phyloP scores from a whole-genome alignment of 2,329 filamentous ascomycete genomes.

The Claviceps monticola region DNA sequence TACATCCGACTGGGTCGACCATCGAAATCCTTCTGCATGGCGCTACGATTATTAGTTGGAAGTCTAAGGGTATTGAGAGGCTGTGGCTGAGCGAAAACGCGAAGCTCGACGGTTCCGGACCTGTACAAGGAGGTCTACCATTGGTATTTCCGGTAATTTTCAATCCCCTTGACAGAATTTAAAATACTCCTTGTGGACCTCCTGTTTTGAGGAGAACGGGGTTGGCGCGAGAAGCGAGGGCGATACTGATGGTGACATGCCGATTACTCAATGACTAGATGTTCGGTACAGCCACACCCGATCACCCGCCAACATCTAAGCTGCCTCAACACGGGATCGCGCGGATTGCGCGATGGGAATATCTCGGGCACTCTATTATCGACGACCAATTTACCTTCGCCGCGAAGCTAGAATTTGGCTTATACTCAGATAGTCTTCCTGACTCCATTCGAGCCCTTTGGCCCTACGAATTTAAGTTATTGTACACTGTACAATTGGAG shows the following conservation, averaged over 20 bases:
- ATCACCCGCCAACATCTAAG: slow-evolving; percentile 60
- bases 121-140: slow-evolving; percentile 83
- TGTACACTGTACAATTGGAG: slow-evolving; percentile 83
- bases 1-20: slow-evolving; percentile 73
- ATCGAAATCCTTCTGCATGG: slow-evolving; percentile 80
- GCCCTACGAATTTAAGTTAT: slow-evolving; percentile 76
- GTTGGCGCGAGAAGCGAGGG: neutral
- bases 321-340: slow-evolving; percentile 94
- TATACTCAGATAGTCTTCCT: slow-evolving; percentile 59
- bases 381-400: slow-evolving; percentile 43
- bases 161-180: neutral
- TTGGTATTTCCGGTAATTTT: slow-evolving; percentile 76
- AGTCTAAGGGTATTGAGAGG: slow-evolving; percentile 67
- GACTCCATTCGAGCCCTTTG: slow-evolving; percentile 58
- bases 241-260: neutral
- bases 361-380: slow-evolving; percentile 64
- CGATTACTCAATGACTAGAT: slow-evolving; percentile 37
- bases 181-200: neutral
- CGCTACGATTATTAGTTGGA: slow-evolving; percentile 89
- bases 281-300: slow-evolving; percentile 70
- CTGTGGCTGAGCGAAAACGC: slow-evolving; percentile 74
- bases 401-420: slow-evolving; percentile 91
- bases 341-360: slow-evolving; percentile 82
- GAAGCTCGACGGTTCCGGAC: slow-evolving; percentile 72
- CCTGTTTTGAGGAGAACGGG: neutral